Base-by-base conservation (phyloP, 805 yeast genomes). In the Citeromyces nyonsensis region DNA sequence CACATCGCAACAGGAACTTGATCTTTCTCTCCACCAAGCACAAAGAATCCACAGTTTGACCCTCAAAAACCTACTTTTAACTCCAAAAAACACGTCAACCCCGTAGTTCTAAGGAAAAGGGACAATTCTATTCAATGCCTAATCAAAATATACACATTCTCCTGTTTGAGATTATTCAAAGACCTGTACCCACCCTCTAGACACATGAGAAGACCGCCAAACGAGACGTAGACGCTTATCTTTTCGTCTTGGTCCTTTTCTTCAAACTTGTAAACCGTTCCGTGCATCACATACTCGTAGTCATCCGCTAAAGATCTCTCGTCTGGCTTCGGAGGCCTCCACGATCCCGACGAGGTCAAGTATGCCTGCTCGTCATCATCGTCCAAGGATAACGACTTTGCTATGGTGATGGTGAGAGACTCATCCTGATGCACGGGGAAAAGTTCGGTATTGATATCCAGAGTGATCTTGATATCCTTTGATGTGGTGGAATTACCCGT, bases 271-370 rank as follows among this genome's bases (percentile, higher is more conserved):
- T 91, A 91, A 30, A 91, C 94, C 5, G 95, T 85, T 34, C 98
- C 98, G 52, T 86, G 75, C 97, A 91, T 88, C 42, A 91, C 97
- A 47, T 91, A 91, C 54, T 88, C 97, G 60, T 85, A 88, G 50
- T 91, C 97, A 52, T 88, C 96, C 42, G 95, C 95, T 46, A 88
- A 65, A 5, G 93, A 70, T 48, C 78, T 70, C 43, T 85, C 95
- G 37, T 77, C 81, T 9, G 80, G 68, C 54, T 69, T 80, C 29
- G 95, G 94, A 6, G 82, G 84, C 52, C 85, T 68, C 86, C 88
- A 79, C 15, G 80, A 69, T 12, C 79, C 77, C 28, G 46, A 50
- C 41, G 72, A 63, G 10, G 61, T 44, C 52, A 65, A 50, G 47
- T 60, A 63, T 38, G 59, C 39, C 49, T 52, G 44, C 25, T 68